Conservation (phyloP, 345 rosid genomes). For the Linum tenue region DNA sequence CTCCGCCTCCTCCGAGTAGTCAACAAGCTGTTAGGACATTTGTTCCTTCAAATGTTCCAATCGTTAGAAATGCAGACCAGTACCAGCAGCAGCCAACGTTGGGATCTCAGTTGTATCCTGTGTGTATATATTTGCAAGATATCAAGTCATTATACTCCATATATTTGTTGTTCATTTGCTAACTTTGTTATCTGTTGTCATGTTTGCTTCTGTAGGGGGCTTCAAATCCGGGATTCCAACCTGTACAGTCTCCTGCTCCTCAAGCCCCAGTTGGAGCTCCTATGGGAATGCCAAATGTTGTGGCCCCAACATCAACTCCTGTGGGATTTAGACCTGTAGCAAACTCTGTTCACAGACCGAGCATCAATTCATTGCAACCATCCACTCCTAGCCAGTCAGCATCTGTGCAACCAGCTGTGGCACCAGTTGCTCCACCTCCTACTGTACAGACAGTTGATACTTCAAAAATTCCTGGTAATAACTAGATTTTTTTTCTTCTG, state of each 20-base stretch:
- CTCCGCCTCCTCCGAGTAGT: constrained; percentile 37
- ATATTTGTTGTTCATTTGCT: constrained; percentile 3
- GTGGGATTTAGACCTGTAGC: constrained; percentile 62
- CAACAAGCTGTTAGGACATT: constrained; percentile 64
- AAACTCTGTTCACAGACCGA: constrained; percentile 57
- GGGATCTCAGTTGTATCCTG: constrained; percentile 76
- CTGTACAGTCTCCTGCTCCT: constrained; percentile 47
- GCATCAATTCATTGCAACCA: constrained; percentile 55
- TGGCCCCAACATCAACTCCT: constrained; percentile 43
- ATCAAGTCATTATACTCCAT: constrained; percentile 5
- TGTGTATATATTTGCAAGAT: constrained; percentile 25
- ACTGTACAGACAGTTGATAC: constrained; percentile 90
- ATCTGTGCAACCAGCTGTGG: constrained; percentile 41
- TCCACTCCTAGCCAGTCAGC: constrained; percentile 54
- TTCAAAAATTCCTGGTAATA: constrained; percentile 71
- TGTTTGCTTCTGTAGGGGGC: constrained; percentile 42
- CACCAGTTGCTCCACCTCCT: constrained; percentile 72
- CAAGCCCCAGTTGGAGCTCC: constrained; percentile 46
- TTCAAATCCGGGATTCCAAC: constrained; percentile 39
- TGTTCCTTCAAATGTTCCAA: constrained; percentile 73
- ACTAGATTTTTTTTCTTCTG: not conserved
- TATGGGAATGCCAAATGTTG: constrained; percentile 43
- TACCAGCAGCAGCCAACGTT: constrained; percentile 69
- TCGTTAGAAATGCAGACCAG: constrained; percentile 67
- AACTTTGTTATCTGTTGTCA: constrained; percentile 1